A percentile compares a stretch with the other conserved stretches of the same genome.
Conservation (phyloP, 306 rosid genomes). For the Quercus agrifolia region DNA sequence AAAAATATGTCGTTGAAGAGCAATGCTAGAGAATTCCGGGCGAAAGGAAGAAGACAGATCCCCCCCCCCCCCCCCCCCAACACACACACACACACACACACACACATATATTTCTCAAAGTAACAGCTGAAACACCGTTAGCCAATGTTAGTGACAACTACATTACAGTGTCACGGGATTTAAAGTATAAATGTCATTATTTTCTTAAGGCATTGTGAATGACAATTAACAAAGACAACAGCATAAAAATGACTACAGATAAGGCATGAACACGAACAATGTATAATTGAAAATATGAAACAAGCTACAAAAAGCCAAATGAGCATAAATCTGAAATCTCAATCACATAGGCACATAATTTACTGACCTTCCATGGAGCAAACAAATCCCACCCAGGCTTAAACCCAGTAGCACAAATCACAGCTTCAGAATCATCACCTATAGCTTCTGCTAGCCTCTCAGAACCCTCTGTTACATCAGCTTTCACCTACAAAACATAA, state of each 20-base stretch:
- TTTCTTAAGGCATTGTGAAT: not conserved
- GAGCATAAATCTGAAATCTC: not conserved
- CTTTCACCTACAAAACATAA: constrained; percentile 64
- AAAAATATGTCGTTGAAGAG: too few relatives aligned
- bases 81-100: too few relatives aligned
- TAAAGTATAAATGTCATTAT: not conserved
- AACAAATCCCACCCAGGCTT: constrained; percentile 82
- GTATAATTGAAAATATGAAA: not conserved
- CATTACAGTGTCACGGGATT: not conserved
- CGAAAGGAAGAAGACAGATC: too few relatives aligned
- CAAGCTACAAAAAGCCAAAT: not conserved
- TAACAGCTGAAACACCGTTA: not conserved
- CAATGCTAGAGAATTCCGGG: too few relatives aligned
- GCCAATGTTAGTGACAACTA: not conserved
- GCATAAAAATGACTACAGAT: too few relatives aligned
- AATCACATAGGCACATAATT: constrained; percentile 2
- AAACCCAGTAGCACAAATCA: constrained; percentile 88
- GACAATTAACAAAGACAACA: not conserved
- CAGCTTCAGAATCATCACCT: constrained; percentile 84
- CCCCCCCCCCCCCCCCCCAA: too few relatives aligned
- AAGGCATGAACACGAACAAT: not conserved
- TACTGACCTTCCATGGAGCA: constrained; percentile 93
- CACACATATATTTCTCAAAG: too few relatives aligned
- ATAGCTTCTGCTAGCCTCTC: constrained; percentile 75
- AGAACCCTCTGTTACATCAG: constrained; percentile 92